Conservation (phyloP, 257 asterid genomes). For the Solanum etuberosum region DNA sequence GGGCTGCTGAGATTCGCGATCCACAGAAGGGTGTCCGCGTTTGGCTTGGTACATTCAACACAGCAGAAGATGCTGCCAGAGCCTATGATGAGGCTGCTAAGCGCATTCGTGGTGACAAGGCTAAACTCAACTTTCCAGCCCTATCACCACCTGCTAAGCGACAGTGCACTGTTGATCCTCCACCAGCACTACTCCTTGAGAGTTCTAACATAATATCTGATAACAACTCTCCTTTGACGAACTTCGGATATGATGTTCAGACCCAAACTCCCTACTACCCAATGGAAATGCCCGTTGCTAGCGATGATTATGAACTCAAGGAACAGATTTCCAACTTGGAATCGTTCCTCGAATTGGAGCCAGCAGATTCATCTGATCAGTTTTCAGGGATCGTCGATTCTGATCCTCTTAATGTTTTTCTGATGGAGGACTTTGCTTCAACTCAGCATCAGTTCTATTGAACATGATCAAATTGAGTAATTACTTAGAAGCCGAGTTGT, state of each 20-base stretch:
- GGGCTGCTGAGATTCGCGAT: slow-evolving; percentile 94
- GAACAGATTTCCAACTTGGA: slow-evolving; percentile 54
- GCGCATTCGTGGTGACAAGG: slow-evolving; percentile 72
- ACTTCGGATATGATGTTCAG: neutral
- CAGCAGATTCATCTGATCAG: slow-evolving; percentile 16
- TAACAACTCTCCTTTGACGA: neutral
- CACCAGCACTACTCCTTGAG: slow-evolving; percentile 2
- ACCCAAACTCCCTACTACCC: slow-evolving; percentile 21
- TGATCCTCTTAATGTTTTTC: slow-evolving; percentile 30
- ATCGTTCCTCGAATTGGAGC: slow-evolving; percentile 46
- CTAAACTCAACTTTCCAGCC: slow-evolving; percentile 66
- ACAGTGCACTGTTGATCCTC: slow-evolving; percentile 20
- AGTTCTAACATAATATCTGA: neutral
- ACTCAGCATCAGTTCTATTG: slow-evolving; percentile 22
- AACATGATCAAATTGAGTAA: neutral
- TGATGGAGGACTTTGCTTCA: slow-evolving; percentile 40
- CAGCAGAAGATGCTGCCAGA: slow-evolving; percentile 66
- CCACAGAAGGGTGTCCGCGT: slow-evolving; percentile 57
- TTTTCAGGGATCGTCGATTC: slow-evolving; percentile 18
- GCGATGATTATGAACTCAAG: slow-evolving; percentile 13
- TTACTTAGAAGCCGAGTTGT: neutral
- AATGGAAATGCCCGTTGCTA: neutral
- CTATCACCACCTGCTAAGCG: slow-evolving; percentile 15
- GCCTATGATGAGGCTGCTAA: slow-evolving; percentile 74
- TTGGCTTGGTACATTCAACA: slow-evolving; percentile 74